Base-by-base conservation (phyloP, 192 early-diverging fungal genomes). In the Rhizophagus clarus region DNA sequence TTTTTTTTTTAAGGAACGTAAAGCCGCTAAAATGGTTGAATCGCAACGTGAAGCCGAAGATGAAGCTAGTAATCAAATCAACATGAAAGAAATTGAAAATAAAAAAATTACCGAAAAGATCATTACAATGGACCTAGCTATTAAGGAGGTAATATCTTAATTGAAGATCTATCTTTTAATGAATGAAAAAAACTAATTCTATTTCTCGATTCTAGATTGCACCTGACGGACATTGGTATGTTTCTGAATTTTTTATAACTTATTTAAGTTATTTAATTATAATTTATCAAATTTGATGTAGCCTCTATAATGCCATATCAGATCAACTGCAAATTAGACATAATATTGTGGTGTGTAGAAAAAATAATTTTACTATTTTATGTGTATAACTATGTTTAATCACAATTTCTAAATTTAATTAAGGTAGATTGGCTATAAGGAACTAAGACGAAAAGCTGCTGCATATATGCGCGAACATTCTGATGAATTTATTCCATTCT, bases 401-500 rank as follows among this genome's bases (percentile, higher is more conserved):
- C 1, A 26, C 8, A 17, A 26, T 61, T 47, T 26, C 31, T 74
- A 14, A 61, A 67, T 40, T 78, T 11, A 28, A 34, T 60, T 24
- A 37, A 31, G 32, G 22, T 64, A 87, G 85, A 83, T 72, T 26
- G 76, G 80, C 12, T 94, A 94, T 77, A 82, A 87, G 51, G 85
- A 94, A 29, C 84, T 97, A 81, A 89, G 97, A 69, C 82, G 87
- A 37, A 79, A 88, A 20, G 92, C 96, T 5, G 95, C 97, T 9
- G 81, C 87, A 37, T 95, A 94, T 77, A 96, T 99, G 93, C 88
- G 92, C 42, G 51, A 80, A 40, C 86, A 97, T 82, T 80, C 90
- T 28, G 95, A 94, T 71, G 97, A 98, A 80, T 99, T 97, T 85
- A 79, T 96, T 28, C 97, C 97, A 14, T 99, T 97, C 77, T 85